phyloP scores from a whole-genome alignment of 257 asterid genomes.

The Perilla frutescens region DNA sequence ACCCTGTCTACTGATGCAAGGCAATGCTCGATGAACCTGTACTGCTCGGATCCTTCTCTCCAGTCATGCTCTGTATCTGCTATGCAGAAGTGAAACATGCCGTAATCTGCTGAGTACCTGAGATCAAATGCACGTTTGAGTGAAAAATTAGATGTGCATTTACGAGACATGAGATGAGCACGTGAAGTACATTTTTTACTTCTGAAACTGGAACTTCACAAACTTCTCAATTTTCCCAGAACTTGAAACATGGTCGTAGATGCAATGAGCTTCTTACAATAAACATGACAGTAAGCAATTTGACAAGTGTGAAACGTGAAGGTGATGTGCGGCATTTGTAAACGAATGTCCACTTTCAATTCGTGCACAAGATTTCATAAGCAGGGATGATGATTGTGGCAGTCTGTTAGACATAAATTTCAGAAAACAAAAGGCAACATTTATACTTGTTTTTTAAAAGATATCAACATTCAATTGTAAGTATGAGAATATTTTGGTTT shows the following conservation, averaged over 20 bases:
- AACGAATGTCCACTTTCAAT: too few relatives aligned
- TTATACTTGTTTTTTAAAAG: too few relatives aligned
- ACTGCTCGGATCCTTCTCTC: slow-evolving; percentile 68
- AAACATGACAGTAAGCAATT: not conserved
- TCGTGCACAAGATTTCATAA: too few relatives aligned
- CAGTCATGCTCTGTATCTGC: slow-evolving; percentile 67
- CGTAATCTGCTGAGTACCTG: slow-evolving; percentile 80
- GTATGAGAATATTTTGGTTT: too few relatives aligned
- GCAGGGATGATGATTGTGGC: too few relatives aligned
- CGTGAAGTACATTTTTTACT: not conserved
- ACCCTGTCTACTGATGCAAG: slow-evolving; percentile 57
- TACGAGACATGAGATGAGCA: not conserved
- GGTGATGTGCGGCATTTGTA: too few relatives aligned
- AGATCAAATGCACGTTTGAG: slow-evolving; percentile 16
- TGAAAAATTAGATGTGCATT: not conserved
- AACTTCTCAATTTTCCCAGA: not conserved
- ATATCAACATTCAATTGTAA: too few relatives aligned
- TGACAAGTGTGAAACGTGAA: too few relatives aligned
- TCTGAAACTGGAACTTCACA: not conserved
- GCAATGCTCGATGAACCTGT: slow-evolving; percentile 56
- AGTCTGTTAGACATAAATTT: too few relatives aligned
- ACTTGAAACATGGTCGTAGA: not conserved
- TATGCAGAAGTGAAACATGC: slow-evolving; percentile 74
- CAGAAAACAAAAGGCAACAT: too few relatives aligned
- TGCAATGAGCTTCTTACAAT: not conserved